Evolutionary conservation across 371 early-diverging fungal species (phyloP).

Genomic region (Mortierella sp.): DNA sequence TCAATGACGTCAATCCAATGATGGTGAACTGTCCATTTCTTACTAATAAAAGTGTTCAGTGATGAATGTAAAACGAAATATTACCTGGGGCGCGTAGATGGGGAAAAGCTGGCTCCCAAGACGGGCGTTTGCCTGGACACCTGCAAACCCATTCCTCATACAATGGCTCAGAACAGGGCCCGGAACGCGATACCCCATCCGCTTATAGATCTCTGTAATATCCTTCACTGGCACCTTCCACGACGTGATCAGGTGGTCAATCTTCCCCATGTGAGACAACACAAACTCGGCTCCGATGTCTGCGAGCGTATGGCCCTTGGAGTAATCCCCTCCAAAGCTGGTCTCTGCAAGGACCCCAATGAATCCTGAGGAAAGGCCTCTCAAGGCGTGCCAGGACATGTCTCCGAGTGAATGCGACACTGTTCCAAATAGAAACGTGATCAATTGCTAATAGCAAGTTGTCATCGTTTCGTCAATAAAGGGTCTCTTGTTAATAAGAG

Average conservation of each 20-base stretch:
- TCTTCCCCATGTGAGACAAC: constrained; percentile 64
- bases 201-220: constrained; percentile 77
- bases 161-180: constrained; percentile 61
- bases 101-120: constrained; percentile 63
- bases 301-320: constrained; percentile 77
- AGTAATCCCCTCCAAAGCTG: constrained; percentile 72
- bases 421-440: constrained; percentile 85
- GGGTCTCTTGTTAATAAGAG: neutral
- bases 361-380: constrained; percentile 77
- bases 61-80: neutral
- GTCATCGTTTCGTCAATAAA: neutral
- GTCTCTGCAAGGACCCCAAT: constrained; percentile 75
- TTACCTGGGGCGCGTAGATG: constrained; percentile 65
- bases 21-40: neutral
- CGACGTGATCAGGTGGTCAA: constrained; percentile 63
- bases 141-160: constrained; percentile 74
- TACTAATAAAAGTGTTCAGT: neutral
- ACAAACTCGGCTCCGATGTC: constrained; percentile 90
- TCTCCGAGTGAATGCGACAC: constrained; percentile 90
- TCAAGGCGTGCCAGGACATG: constrained; percentile 87
- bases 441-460: constrained; percentile 62
- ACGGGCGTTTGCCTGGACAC: constrained; percentile 70
- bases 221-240: constrained; percentile 89
- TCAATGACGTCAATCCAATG: neutral
- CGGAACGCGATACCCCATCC: constrained; percentile 59